phyloP scores from a whole-genome alignment of 202 grass and related monocot genomes.

The Schoenoplectus tabernaemontani region DNA sequence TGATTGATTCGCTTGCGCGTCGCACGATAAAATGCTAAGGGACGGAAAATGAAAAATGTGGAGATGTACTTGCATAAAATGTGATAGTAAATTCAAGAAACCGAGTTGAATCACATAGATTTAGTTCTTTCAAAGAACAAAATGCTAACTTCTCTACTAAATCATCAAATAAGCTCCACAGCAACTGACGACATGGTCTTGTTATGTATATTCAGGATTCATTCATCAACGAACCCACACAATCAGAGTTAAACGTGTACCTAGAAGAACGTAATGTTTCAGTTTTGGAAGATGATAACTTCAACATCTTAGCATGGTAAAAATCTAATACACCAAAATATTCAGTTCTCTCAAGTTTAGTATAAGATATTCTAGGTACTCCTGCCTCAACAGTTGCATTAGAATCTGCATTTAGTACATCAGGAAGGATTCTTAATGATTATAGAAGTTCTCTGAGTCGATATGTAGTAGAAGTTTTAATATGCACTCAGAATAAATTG shows the following conservation, averaged over 20 bases:
- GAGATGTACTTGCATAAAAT: too few species aligned
- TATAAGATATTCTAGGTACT: background rate
- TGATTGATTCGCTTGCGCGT: too few species aligned
- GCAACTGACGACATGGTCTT: background rate
- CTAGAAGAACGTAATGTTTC: background rate
- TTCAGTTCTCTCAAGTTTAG: background rate
- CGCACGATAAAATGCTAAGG: too few species aligned
- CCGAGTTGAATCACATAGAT: too few species aligned
- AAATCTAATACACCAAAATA: background rate
- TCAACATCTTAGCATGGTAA: constrained; percentile 22
- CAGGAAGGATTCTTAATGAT: background rate
- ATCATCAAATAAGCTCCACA: background rate
- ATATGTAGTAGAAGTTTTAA: background rate
- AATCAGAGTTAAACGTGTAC: background rate
- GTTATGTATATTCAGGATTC: background rate
- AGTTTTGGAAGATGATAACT: background rate
- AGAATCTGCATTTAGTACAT: background rate
- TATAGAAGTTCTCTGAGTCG: background rate
- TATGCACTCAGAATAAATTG: constrained; percentile 8
- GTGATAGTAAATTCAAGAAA: too few species aligned
- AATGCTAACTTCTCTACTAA: too few species aligned
- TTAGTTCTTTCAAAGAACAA: too few species aligned
- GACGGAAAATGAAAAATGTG: too few species aligned
- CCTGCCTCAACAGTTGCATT: background rate
- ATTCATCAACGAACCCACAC: background rate